Percentiles rank a stretch among this genome's conserved stretches.
Evolutionary conservation across 1,139 yeast genomes (phyloP).

Genomic region (Diutina rugosa): DNA sequence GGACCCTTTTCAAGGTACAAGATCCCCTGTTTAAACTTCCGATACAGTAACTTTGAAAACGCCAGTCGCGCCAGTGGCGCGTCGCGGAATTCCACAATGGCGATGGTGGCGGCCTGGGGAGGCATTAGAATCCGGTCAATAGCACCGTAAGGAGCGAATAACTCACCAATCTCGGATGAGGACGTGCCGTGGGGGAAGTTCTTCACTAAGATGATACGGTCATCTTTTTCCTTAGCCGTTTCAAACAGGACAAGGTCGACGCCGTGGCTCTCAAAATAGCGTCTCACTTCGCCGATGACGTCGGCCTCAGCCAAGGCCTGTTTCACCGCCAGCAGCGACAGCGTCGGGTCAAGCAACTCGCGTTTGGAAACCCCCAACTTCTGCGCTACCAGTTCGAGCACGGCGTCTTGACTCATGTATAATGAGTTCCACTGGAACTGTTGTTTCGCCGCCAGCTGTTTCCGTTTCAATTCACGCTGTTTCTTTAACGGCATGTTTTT

Average conservation of each 20-base stretch:
- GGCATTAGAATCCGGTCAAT: constrained; percentile 81
- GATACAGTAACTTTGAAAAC: constrained; percentile 73
- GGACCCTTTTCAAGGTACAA: constrained; percentile 93
- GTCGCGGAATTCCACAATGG: constrained; percentile 85
- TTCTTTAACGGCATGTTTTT: constrained; percentile 86
- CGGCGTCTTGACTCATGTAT: constrained; percentile 85
- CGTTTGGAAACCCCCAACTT: constrained; percentile 75
- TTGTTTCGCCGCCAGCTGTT: constrained; percentile 70
- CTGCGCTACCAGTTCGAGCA: constrained; percentile 76
- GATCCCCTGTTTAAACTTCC: constrained; percentile 76
- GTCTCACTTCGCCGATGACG: constrained; percentile 82
- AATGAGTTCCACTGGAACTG: constrained; percentile 95
- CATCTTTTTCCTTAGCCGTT: constrained; percentile 59
- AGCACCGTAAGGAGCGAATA: constrained; percentile 72
- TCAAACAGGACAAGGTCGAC: constrained; percentile 70
- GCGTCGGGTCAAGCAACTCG: constrained; percentile 77
- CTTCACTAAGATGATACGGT: constrained; percentile 68
- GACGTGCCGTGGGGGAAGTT: constrained; percentile 86
- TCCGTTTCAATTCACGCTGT: constrained; percentile 73
- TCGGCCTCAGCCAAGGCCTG: constrained; percentile 97
- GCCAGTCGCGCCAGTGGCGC: constrained; percentile 81
- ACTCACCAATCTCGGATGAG: constrained; percentile 63
- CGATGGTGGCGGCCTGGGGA: constrained; percentile 83
- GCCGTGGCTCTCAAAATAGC: constrained; percentile 73
- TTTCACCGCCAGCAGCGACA: constrained; percentile 83